Base-by-base conservation (phyloP, 768 basidiomycete genomes). In the Tulasnella sp. region DNA sequence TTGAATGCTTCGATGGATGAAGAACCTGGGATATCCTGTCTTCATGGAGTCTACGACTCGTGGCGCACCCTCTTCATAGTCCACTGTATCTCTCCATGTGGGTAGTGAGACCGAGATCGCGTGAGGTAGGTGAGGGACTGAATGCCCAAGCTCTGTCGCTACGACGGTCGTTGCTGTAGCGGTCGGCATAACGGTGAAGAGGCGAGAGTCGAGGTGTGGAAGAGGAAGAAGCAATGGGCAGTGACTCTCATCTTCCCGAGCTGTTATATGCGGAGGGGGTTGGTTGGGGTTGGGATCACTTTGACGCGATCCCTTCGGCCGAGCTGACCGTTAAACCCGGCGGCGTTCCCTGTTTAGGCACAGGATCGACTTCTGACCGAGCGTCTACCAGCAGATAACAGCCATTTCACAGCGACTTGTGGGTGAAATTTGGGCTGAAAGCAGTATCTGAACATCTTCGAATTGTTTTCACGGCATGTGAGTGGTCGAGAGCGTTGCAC, bases 71-170 rank as follows among this genome's bases (percentile, higher is more conserved):
- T 94, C 90, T 80, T 98, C 96, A 76, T 98, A 98, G 14, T 84
- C 95, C 22, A 98, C 87, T 76, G 90, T 92, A 79, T 98, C 95
- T 37, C 82, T 81, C 95, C 95, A 98, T 36, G 87, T 95, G 0
- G 95, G 95, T 1, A 98, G 84, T 8, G 93, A 95, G n/a, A 96
- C 94, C 2, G 94, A 95, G 75, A 96, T 92, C 14, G 95, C 95
- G 77, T 98, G 95, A 12, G 89, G 87, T 1, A 82, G 79, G 63
- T 78, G 73, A 19, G 80, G 71, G 35, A 72, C 71, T 22, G 71
- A 40, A 16, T 62, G 59, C 39, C 71, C 71, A 5, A 72, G 40
- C 35, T 72, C 62, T 16, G 71, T 72, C 6, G 69, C 69, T 68
- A 41, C 29, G 35, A 70, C 47, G 29, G 69, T 70, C 29, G 32